These are phyloP conservation scores for Wickerhamiella brachini DNA, from an alignment of 805 yeast species.

Conservation along the genomic window DNA sequence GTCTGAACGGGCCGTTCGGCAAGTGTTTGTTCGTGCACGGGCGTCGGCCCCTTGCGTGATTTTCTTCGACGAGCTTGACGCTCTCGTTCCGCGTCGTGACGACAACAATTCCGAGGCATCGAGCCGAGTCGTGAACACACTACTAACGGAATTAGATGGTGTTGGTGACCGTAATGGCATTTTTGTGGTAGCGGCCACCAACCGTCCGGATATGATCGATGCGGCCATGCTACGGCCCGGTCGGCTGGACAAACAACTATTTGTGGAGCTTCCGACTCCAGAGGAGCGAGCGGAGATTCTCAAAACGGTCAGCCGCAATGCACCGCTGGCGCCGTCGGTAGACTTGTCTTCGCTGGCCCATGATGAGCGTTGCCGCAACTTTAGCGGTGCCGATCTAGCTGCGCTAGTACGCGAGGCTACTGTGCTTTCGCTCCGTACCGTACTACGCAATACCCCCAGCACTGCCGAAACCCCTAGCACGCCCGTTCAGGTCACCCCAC, in stretches of 20 bases:
- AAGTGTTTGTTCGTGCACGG: conserved; percentile 83
- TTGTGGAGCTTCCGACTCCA: conserved; percentile 74
- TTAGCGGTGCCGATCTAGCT: conserved; percentile 92
- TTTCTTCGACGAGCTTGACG: conserved; percentile 92
- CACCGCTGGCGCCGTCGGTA: conserved; percentile 58
- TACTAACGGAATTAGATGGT: conserved; percentile 90
- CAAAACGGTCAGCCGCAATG: conserved; percentile 55
- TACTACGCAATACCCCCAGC: conserved; percentile 23
- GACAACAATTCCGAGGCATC: conserved; percentile 77
- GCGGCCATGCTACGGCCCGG: conserved; percentile 98
- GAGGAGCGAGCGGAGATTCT: conserved; percentile 72
- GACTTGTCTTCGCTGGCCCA: conserved; percentile 48
- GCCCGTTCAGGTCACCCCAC: conserved; percentile 40
- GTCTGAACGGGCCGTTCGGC: conserved; percentile 85
- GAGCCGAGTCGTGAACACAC: conserved; percentile 85
- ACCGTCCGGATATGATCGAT: conserved; percentile 95
- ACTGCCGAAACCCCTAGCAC: conserved; percentile 8
- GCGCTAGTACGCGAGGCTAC: conserved; percentile 92
- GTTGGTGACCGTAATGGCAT: conserved; percentile 84
- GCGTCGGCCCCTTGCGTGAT: conserved; percentile 89
- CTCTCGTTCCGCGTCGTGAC: conserved; percentile 89
- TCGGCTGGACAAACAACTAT: conserved; percentile 81
- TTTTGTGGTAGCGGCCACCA: conserved; percentile 92
- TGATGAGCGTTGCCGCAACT: conserved; percentile 73
- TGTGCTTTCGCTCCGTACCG: conserved; percentile 53